Percentiles rank a stretch among this genome's conserved stretches.
These are phyloP conservation scores for Nakazawaea laoshanensis DNA, from an alignment of 805 yeast species.

Conservation along the genomic window DNA sequence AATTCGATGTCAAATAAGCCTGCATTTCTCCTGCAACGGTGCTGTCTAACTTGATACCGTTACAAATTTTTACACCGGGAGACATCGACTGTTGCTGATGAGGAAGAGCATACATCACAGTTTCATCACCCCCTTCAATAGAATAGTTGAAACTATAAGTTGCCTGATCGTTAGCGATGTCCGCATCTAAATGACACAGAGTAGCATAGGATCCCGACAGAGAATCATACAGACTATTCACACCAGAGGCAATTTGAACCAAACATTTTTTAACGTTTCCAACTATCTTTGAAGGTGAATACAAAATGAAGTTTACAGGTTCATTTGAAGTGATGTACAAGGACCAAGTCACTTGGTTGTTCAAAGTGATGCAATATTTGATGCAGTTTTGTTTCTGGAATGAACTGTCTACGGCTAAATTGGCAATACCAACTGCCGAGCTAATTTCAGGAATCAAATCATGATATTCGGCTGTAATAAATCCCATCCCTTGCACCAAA, in stretches of 20 bases:
- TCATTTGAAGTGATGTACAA: constrained; percentile 33
- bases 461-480: constrained; percentile 54
- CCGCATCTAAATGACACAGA: constrained; percentile 1
- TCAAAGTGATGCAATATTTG: constrained; percentile 42
- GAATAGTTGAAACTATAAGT: constrained; percentile 33
- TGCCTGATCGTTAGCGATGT: constrained; percentile 16
- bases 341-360: constrained; percentile 48
- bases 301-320: constrained; percentile 1
- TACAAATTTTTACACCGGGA: constrained; percentile 14
- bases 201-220: constrained; percentile 25
- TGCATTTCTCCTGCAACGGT: constrained; percentile 48
- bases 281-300: constrained; percentile 5
- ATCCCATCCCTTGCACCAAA: constrained; percentile 77
- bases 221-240: constrained; percentile 21
- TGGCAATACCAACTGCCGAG: constrained; percentile 47
- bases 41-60: constrained; percentile 31
- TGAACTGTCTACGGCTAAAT: constrained; percentile 27
- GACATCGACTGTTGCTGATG: constrained; percentile 36
- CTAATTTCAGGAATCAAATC: constrained; percentile 36
- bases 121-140: constrained; percentile 16
- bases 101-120: constrained; percentile 42
- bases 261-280: background rate
- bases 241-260: constrained; percentile 27
- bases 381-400: constrained; percentile 25
- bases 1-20: constrained; percentile 29